Evolutionary conservation across 768 basidiomycete species (phyloP).

Genomic region (Auriscalpium orientale): DNA sequence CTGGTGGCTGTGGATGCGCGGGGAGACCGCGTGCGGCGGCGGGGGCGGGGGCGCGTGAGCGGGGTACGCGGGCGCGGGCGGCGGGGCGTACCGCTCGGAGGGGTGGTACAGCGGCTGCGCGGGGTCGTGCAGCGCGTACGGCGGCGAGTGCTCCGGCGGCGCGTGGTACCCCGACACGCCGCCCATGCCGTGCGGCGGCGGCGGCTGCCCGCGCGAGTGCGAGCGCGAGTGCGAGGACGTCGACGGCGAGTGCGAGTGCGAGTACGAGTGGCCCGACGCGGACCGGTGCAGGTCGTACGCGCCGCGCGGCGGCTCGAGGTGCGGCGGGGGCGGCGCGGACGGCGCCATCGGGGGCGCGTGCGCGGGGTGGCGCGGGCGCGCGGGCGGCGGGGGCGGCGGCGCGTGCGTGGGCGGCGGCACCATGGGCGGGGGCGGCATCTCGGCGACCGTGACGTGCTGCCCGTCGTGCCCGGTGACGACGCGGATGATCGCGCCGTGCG

Average conservation of each 20-base stretch:
- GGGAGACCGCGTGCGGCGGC: slow-evolving; percentile 17
- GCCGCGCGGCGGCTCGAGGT: slow-evolving; percentile 25
- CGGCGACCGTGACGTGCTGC: slow-evolving; percentile 41
- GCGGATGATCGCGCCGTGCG: slow-evolving; percentile 40
- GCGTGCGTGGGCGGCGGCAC: slow-evolving; percentile 9
- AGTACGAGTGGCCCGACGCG: not conserved
- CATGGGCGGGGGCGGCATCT: slow-evolving; percentile 28
- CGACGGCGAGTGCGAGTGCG: slow-evolving; percentile 14
- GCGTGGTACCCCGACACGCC: not conserved
- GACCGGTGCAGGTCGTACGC: not conserved
- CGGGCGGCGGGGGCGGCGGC: slow-evolving; percentile 25
- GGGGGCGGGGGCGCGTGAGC: not conserved
- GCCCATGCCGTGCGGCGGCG: not conserved
- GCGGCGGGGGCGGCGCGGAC: slow-evolving; percentile 1
- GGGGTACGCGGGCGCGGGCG: not conserved
- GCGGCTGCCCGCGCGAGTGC: slow-evolving; percentile 12
- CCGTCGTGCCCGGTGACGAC: slow-evolving; percentile 40
- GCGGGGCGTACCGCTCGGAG: not conserved
- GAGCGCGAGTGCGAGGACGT: slow-evolving; percentile 27
- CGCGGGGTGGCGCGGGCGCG: slow-evolving; percentile 38
- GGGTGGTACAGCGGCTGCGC: not conserved
- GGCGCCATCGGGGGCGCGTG: slow-evolving; percentile 29
- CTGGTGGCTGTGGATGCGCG: slow-evolving; percentile 56
- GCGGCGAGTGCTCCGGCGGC: not conserved
- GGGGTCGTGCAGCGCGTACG: not conserved